Evolutionary conservation across 2,329 filamentous ascomycete species (phyloP).

Genomic region (Monosporascus sp.): DNA sequence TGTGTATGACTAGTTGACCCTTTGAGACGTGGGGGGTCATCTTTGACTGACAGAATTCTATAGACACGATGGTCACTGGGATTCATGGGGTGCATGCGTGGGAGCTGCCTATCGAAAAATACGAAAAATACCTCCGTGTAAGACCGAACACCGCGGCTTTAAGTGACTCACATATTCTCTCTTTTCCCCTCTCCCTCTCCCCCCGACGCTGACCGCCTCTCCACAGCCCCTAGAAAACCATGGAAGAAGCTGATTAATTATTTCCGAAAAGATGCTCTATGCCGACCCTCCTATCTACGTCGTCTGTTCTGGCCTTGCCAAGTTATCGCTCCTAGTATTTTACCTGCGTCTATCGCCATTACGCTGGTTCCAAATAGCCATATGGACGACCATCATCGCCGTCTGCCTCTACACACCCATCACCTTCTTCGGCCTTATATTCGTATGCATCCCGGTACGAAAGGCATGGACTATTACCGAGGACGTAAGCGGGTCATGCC

Average conservation of each 20-base stretch:
- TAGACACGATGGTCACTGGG: neutral
- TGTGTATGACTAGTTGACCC: neutral
- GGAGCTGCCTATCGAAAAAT: conserved; percentile 1
- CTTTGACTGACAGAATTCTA: neutral
- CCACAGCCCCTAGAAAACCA: no score
- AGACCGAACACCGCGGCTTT: neutral
- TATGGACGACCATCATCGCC: conserved; percentile 11
- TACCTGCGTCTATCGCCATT: conserved; percentile 18
- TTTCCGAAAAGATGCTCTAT: neutral
- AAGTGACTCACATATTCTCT: neutral
- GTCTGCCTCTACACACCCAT: conserved; percentile 4
- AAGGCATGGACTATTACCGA: conserved; percentile 13
- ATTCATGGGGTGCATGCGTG: conserved; percentile 2
- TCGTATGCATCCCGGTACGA: conserved; percentile 20
- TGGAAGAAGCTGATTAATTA: neutral
- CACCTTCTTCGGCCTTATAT: conserved; percentile 4
- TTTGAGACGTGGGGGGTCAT: neutral
- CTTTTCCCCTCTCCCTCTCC: no score
- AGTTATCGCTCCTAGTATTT: conserved; percentile 20
- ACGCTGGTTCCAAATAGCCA: conserved; percentile 11
- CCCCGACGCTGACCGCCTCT: no score
- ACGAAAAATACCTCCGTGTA: neutral
- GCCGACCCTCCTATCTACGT: conserved; percentile 11
- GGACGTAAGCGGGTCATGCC: conserved; percentile 24
- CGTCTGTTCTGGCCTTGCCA: conserved; percentile 18